Conservation (phyloP, 768 basidiomycete genomes). For the Russula vinacea region DNA sequence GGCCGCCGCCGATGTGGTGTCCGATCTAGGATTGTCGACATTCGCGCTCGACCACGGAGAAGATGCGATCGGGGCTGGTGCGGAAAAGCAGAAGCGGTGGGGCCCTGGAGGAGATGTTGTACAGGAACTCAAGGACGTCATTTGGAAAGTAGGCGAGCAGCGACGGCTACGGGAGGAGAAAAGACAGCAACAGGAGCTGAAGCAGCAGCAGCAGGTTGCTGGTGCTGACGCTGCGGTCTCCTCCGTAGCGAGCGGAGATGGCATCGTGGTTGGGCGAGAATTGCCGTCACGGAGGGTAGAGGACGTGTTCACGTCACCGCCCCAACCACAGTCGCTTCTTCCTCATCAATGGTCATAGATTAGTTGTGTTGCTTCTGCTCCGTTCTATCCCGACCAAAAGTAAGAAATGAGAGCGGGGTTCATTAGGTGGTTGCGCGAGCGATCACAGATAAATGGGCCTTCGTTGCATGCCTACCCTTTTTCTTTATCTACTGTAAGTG, state of each 20-base stretch:
- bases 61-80: slow-evolving; percentile 18
- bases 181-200: slow-evolving; percentile 26
- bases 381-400: background rate
- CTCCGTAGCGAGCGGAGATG: background rate
- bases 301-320: slow-evolving; percentile 15
- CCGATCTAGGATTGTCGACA: background rate
- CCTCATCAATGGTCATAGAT: background rate
- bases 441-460: background rate
- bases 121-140: slow-evolving; percentile 81
- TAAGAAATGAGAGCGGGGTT: background rate
- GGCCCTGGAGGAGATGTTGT: slow-evolving; percentile 78
- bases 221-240: background rate
- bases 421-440: background rate
- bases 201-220: too few species aligned
- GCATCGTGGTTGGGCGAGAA: background rate
- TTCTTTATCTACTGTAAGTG: background rate
- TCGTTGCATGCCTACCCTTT: too few species aligned
- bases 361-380: background rate
- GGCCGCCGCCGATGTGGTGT: slow-evolving; percentile 7
- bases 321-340: background rate
- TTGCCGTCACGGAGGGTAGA: background rate
- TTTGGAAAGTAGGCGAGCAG: slow-evolving; percentile 79
- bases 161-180: slow-evolving; percentile 40
- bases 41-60: slow-evolving; percentile 3
- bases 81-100: slow-evolving; percentile 38